These are phyloP conservation scores for Pichia californica DNA, from an alignment of 805 yeast genomes.

Conservation along the genomic window DNA sequence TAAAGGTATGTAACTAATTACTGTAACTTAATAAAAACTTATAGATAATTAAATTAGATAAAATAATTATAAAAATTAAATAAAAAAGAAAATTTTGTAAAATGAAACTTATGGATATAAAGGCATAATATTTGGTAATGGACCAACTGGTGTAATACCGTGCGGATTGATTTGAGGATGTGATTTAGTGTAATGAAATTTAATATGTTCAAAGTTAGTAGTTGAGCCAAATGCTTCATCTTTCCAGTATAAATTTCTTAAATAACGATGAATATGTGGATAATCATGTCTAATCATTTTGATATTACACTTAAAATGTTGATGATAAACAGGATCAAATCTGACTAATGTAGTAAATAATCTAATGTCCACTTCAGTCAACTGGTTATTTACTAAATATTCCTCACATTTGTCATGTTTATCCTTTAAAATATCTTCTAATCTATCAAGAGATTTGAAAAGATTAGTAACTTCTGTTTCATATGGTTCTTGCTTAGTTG, in stretches of 20 bases:
- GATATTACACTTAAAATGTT: constrained; percentile 90
- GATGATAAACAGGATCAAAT: constrained; percentile 90
- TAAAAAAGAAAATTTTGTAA: not conserved
- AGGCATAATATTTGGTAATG: constrained; percentile 67
- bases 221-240: constrained; percentile 61
- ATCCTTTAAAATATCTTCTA: constrained; percentile 52
- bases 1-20: not conserved
- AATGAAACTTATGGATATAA: constrained; percentile 18
- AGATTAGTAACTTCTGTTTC: constrained; percentile 58
- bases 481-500: constrained; percentile 76
- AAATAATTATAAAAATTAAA: not conserved
- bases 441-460: constrained; percentile 62
- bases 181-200: constrained; percentile 82
- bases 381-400: constrained; percentile 52
- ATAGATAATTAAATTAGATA: too few species aligned
- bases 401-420: constrained; percentile 31
- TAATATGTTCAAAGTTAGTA: constrained; percentile 85
- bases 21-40: too few species aligned
- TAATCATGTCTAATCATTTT: constrained; percentile 72
- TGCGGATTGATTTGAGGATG: constrained; percentile 76
- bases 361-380: constrained; percentile 90
- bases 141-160: constrained; percentile 85
- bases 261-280: constrained; percentile 75
- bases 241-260: constrained; percentile 78
- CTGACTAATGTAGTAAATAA: constrained; percentile 82